Percentiles rank a stretch among this genome's conserved stretches.
phyloP scores from a whole-genome alignment of 345 rosid genomes.

The Anastatica hierochuntica region DNA sequence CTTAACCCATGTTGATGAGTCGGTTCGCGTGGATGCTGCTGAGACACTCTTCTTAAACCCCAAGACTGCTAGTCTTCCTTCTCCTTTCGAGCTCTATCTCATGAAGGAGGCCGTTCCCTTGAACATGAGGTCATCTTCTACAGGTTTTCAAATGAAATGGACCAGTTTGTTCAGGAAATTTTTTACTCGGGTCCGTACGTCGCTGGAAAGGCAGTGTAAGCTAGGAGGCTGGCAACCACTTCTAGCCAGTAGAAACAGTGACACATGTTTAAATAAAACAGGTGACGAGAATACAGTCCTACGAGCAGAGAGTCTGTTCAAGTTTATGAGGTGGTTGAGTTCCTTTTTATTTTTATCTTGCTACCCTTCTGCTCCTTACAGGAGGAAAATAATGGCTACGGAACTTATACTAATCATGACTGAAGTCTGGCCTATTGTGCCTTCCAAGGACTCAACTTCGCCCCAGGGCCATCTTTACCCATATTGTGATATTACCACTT shows the following conservation, averaged over 20 bases:
- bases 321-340: slow-evolving; percentile 85
- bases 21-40: slow-evolving; percentile 93
- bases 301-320: slow-evolving; percentile 65
- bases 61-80: slow-evolving; percentile 79
- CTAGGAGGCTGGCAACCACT: slow-evolving; percentile 59
- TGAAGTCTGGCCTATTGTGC: slow-evolving; percentile 65
- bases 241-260: slow-evolving; percentile 12
- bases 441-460: slow-evolving; percentile 35
- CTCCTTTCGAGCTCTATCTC: slow-evolving; percentile 67
- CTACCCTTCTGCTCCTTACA: slow-evolving; percentile 93
- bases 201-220: slow-evolving; percentile 85
- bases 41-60: slow-evolving; percentile 90
- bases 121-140: slow-evolving; percentile 93
- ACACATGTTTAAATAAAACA: slow-evolving; percentile 18
- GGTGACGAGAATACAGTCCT: slow-evolving; percentile 27
- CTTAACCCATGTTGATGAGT: slow-evolving; percentile 79
- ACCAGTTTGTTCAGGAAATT: slow-evolving; percentile 84
- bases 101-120: slow-evolving; percentile 74
- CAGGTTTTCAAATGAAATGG: slow-evolving; percentile 99
- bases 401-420: slow-evolving; percentile 78
- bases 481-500: slow-evolving; percentile 52
- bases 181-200: slow-evolving; percentile 79
- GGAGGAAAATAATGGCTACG: slow-evolving; percentile 91
- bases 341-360: slow-evolving; percentile 74
- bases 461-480: slow-evolving; percentile 49